phyloP scores from a whole-genome alignment of 2,329 filamentous ascomycete species.

The Curvularia sp. region DNA sequence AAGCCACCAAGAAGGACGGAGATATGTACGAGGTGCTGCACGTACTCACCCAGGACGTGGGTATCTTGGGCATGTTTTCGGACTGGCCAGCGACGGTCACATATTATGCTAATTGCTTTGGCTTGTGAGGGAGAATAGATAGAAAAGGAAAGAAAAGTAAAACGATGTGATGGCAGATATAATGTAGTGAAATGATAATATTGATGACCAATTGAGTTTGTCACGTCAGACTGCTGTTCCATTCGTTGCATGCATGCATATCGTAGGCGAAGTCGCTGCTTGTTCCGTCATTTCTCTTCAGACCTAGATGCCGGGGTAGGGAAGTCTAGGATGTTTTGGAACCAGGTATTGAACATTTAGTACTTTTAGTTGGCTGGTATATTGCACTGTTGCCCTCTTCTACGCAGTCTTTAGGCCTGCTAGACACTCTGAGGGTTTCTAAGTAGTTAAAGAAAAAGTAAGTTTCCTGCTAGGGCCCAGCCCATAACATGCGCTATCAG shows the following conservation, averaged over 20 bases:
- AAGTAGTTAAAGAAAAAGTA: no score
- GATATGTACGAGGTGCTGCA: conserved; percentile 70
- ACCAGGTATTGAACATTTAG: no score
- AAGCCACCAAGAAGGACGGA: conserved; percentile 67
- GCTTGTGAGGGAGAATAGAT: conserved; percentile 29
- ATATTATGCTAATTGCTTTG: conserved; percentile 76
- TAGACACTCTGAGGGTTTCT: no score
- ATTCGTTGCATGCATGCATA: not conserved
- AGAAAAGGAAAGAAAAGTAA: not conserved
- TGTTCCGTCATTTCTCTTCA: not conserved
- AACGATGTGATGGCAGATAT: not conserved
- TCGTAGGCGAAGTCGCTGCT: not conserved
- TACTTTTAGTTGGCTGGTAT: no score
- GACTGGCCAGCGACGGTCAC: conserved; percentile 74
- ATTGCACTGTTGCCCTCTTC: no score
- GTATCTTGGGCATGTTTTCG: conserved; percentile 68
- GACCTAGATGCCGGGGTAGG: no score
- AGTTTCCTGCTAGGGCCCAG: no score
- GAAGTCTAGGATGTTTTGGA: no score
- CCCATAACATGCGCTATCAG: no score
- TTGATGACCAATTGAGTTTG: not conserved
- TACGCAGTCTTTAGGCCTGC: no score
- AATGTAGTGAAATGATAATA: not conserved
- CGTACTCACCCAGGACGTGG: conserved; percentile 67
- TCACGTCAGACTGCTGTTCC: no score